Conservation (phyloP, 176 grass and related monocot genomes). For the Saccharum spontaneum region DNA sequence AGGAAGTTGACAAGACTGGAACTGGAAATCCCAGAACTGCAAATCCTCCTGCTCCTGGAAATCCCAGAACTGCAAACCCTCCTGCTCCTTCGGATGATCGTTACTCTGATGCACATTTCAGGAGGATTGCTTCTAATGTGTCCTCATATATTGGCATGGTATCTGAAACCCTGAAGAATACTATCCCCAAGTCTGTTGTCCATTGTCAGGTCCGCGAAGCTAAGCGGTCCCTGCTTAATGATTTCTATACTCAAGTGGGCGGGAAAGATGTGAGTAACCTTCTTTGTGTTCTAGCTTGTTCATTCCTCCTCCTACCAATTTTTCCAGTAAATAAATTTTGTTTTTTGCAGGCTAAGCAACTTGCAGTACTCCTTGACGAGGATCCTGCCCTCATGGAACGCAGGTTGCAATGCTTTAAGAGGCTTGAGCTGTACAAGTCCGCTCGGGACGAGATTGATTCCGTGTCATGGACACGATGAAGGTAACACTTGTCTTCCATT, state of each 20-base stretch:
- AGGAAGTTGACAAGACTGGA: slow-evolving; percentile 71
- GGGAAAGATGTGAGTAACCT: slow-evolving; percentile 68
- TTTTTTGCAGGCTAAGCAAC: slow-evolving; percentile 67
- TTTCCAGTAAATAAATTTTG: slow-evolving; percentile 6
- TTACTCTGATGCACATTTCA: slow-evolving; percentile 78
- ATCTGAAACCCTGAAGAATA: slow-evolving; percentile 84
- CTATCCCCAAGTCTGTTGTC: slow-evolving; percentile 89
- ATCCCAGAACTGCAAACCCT: slow-evolving; percentile 35
- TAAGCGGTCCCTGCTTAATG: slow-evolving; percentile 72
- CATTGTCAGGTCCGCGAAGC: slow-evolving; percentile 94
- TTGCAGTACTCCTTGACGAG: slow-evolving; percentile 78
- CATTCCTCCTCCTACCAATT: not conserved
- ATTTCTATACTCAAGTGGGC: slow-evolving; percentile 85
- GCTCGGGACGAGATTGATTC: slow-evolving; percentile 91
- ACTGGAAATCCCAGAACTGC: slow-evolving; percentile 34
- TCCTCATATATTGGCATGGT: slow-evolving; percentile 90
- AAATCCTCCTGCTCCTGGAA: slow-evolving; percentile 29
- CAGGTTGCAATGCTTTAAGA: slow-evolving; percentile 73
- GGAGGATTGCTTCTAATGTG: slow-evolving; percentile 91
- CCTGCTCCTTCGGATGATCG: slow-evolving; percentile 55
- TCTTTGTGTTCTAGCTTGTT: not conserved
- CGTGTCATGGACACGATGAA: slow-evolving; percentile 61
- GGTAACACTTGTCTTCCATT: slow-evolving; percentile 1
- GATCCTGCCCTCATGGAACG: slow-evolving; percentile 88
- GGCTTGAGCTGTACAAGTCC: slow-evolving; percentile 87